Conservation (phyloP, 2,329 filamentous ascomycete genomes). For the Arthrocladium fulminans region DNA sequence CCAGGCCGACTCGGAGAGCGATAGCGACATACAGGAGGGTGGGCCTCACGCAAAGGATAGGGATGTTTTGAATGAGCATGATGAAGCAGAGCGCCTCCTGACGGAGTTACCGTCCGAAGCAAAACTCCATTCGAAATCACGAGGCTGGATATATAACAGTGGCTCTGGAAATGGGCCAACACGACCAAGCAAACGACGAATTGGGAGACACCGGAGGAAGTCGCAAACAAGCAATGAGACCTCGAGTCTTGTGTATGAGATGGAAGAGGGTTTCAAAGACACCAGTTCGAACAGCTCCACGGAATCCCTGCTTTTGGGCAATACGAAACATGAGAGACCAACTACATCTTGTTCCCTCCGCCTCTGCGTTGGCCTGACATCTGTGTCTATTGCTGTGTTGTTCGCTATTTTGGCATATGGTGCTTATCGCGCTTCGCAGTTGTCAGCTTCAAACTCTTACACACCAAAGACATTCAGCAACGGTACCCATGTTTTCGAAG, state of each 20-base stretch:
- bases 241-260: conserved; percentile 56
- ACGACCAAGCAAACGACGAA: not conserved
- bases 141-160: not conserved
- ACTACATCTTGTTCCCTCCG: conserved; percentile 19
- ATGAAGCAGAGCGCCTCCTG: not conserved
- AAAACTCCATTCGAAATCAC: not conserved
- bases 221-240: not conserved
- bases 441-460: conserved; percentile 19
- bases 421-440: conserved; percentile 47
- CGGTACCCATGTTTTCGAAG: conserved; percentile 78
- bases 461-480: conserved; percentile 48
- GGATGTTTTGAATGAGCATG: not conserved
- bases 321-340: conserved; percentile 29
- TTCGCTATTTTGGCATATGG: conserved; percentile 49
- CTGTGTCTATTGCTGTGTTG: conserved; percentile 39
- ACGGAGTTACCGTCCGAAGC: not conserved
- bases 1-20: not conserved
- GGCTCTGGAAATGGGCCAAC: not conserved
- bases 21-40: not conserved
- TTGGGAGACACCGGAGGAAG: not conserved
- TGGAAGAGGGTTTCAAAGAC: conserved; percentile 68
- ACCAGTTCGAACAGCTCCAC: conserved; percentile 54
- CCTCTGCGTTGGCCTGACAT: conserved; percentile 12
- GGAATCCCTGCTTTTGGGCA: conserved; percentile 48
- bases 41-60: not conserved